These are phyloP conservation scores for Prunus mume DNA, from an alignment of 306 rosid species.

Conservation along the genomic window DNA sequence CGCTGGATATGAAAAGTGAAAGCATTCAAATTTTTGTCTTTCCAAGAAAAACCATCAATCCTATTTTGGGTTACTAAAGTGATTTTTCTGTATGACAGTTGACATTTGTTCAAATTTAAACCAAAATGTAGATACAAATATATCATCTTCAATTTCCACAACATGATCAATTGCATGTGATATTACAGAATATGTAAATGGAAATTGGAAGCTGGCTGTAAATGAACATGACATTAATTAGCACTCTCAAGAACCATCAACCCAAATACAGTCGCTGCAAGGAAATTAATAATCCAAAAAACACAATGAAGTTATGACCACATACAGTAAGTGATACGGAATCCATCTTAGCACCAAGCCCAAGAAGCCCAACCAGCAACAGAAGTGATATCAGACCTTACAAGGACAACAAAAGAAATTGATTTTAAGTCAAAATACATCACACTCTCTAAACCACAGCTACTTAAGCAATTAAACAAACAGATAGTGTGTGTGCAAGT, in stretches of 20 bases:
- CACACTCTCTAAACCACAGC: background rate
- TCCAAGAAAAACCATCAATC: background rate
- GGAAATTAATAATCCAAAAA: background rate
- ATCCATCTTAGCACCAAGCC: constrained; percentile 52
- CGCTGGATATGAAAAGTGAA: too few species aligned
- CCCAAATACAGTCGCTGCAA: background rate
- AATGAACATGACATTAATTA: background rate
- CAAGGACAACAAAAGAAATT: background rate
- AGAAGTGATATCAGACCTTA: constrained; percentile 66
- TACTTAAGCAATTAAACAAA: background rate
- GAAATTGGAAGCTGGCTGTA: background rate
- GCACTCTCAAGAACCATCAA: background rate
- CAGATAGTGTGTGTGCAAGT: background rate
- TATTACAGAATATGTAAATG: background rate
- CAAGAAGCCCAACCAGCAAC: constrained; percentile 60
- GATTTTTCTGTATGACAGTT: background rate
- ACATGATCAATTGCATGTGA: background rate
- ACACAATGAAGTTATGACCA: constrained; percentile 18
- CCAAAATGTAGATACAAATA: background rate
- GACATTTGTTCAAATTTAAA: background rate
- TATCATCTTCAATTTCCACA: background rate
- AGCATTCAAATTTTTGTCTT: too few species aligned
- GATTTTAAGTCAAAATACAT: background rate
- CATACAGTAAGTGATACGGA: constrained; percentile 71
- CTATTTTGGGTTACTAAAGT: background rate